Percentiles rank a stretch among this genome's conserved stretches.
These are phyloP conservation scores for Xylaria curta DNA, from an alignment of 495 filamentous ascomycete genomes.

Conservation along the genomic window DNA sequence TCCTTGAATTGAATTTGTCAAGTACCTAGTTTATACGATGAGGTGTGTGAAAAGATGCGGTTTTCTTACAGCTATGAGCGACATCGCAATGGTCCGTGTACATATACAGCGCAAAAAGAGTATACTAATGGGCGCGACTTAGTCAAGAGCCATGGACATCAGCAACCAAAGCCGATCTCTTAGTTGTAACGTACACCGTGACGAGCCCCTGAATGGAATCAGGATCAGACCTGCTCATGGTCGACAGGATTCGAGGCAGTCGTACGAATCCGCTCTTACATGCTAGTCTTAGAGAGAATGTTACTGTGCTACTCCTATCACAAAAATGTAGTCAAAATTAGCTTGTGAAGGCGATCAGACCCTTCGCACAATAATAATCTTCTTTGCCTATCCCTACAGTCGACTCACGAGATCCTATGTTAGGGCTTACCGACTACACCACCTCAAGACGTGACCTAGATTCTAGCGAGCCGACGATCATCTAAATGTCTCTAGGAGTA, in stretches of 20 bases:
- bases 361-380: background rate
- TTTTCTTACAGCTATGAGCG: background rate
- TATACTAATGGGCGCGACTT: background rate
- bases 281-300: background rate
- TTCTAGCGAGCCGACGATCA: background rate
- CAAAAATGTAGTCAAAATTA: background rate
- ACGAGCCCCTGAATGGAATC: background rate
- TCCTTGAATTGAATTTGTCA: background rate
- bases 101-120: background rate
- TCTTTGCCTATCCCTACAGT: background rate
- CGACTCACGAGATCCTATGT: background rate
- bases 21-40: background rate
- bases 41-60: background rate
- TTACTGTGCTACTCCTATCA: background rate
- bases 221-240: background rate
- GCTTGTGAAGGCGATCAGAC: background rate
- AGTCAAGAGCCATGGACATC: background rate
- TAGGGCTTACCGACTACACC: background rate
- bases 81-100: background rate
- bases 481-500: background rate
- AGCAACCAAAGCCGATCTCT: background rate
- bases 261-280: background rate
- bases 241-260: background rate
- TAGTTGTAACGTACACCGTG: background rate
- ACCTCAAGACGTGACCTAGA: background rate